Evolutionary conservation across 2,329 filamentous ascomycete genomes (phyloP), one percentile per base, ranked within the genome.

Genomic region (Venturia pyrina): DNA sequence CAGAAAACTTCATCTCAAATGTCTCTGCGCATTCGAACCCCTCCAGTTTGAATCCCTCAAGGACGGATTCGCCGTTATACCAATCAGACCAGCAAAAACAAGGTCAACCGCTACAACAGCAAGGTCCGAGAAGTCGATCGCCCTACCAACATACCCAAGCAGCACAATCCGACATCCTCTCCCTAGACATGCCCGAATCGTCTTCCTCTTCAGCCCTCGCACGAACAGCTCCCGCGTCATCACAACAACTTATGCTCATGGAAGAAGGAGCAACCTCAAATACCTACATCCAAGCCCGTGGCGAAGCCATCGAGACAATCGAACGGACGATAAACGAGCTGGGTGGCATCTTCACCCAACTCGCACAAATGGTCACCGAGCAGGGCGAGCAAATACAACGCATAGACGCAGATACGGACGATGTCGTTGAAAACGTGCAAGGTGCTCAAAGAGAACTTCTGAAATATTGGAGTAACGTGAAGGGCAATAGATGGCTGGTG

Each of bases 311-410:
- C 69, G 93, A 98, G 74, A 90, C 92, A 5, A 99, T 99, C 67
- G 95, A 99, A 76, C 88, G 90, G 70, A 99, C 95, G 1, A 99
- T 99, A 71, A 87, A 86, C 69, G 95, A 99, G 75, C 82, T 99
- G 0, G 95, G 95, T 37, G 83, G 89, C 17, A 97, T 97, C 68
- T 98, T 98, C 75, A 91, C 92, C 10, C 93, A 99, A 77, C 80
- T 99, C 62, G 93, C 95, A 44, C 88, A 91, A 70, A 98, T 99
- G 95, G 95, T 99, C 40, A 91, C 89, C 65, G 93, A 99, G 76
- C 95, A 99, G 78, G 91, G 90, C 68, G 95, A 97, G 78, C 96
- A 96, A 89, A 96, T 99, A 70, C 91, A 98, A 78, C 84, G 93
- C 62, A 97, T 97, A 73, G 93, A 98, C 72, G 93, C 93, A 69